Percentiles rank a stretch among this genome's conserved stretches.
Conservation (phyloP, 768 basidiomycete genomes). For the Boletus vinaceobasis region DNA sequence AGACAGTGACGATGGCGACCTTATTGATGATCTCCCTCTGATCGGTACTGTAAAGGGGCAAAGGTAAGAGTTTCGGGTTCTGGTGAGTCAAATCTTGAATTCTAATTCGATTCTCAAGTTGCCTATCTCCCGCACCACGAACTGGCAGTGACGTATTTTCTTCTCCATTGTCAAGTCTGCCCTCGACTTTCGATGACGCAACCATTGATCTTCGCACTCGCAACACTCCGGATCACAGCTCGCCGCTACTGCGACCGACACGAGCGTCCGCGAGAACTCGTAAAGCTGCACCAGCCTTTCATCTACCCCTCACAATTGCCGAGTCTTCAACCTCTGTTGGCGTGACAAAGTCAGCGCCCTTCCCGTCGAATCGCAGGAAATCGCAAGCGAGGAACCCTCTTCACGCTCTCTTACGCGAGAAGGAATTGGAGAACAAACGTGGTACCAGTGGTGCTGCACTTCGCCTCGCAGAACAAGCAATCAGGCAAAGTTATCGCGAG, state of each 20-base stretch:
- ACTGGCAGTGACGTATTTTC: constrained; percentile 8
- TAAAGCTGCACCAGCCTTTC: constrained; percentile 10
- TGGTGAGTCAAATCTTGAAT: not conserved
- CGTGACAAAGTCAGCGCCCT: not conserved
- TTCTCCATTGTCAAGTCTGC: constrained; percentile 23
- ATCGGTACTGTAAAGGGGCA: not conserved
- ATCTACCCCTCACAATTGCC: constrained; percentile 11
- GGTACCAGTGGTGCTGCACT: constrained; percentile 41
- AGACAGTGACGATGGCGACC: constrained; percentile 52
- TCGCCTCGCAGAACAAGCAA: constrained; percentile 43
- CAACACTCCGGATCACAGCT: not conserved
- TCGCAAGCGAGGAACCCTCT: constrained; percentile 46
- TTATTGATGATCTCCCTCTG: constrained; percentile 19
- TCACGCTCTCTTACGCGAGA: constrained; percentile 53
- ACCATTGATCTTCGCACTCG: not conserved
- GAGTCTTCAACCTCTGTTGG: constrained; percentile 4
- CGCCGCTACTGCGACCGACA: constrained; percentile 4
- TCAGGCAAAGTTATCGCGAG: constrained; percentile 31
- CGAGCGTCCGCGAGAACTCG: constrained; percentile 21
- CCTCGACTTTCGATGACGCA: constrained; percentile 7
- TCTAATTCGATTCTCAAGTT: constrained; percentile 6
- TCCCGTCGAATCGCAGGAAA: constrained; percentile 16
- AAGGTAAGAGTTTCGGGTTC: constrained; percentile 8
- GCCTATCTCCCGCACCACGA: not conserved
- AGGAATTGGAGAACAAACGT: constrained; percentile 30